Evolutionary conservation across 1,284 basidiomycete species (phyloP), one percentile per base, ranked within the genome.

Genomic region (Tilletia horrida): DNA sequence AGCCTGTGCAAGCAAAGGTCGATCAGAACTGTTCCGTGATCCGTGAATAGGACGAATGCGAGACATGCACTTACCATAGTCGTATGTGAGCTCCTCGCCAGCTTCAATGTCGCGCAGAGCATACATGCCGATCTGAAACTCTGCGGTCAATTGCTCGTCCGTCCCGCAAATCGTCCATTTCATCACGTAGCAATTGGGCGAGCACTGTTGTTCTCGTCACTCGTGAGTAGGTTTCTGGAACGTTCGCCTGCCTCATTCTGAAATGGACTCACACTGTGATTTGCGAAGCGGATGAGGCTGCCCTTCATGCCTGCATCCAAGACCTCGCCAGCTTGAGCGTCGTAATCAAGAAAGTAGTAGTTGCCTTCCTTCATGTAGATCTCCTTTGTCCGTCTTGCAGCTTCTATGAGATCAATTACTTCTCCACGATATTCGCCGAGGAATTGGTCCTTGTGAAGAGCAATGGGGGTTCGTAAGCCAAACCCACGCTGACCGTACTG

Each of bases 341-440:
- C 76, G 68, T 79, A 80, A 44, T 77, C 76, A 52, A 80, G 64
- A 57, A 78, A 65, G 68, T 80, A 80, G 52, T 64, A 80, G 64
- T 79, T 77, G 47, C 76, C 76, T 2, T 68, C 72, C 2, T 70
- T 67, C 57, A 72, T 72, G 68, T 80, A 80, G 57, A 69, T 63
- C 31, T 75, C 72, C 14, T 52, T 72, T 27, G 73, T 72, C 29
- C 78, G 69, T 50, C 76, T 73, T n/a, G 65, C 66, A 2, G 71
- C 71, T 66, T 80, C 76, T 25, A 62, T 47, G 8, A 75, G 63
- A 40, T 77, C 64, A 69, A 80, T 77, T 18, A 80, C 73, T 62
- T 80, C 78, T 43, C 78, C 78, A 27, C 78, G 73, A 55, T 80
- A 80, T 67, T 80, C 77, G 65, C 74, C 77, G 61, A 80, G 71